A percentile compares a stretch with the other conserved stretches of the same genome.
These are phyloP conservation scores for Tylopilus sp. DNA, from an alignment of 768 basidiomycete genomes.

Conservation along the genomic window DNA sequence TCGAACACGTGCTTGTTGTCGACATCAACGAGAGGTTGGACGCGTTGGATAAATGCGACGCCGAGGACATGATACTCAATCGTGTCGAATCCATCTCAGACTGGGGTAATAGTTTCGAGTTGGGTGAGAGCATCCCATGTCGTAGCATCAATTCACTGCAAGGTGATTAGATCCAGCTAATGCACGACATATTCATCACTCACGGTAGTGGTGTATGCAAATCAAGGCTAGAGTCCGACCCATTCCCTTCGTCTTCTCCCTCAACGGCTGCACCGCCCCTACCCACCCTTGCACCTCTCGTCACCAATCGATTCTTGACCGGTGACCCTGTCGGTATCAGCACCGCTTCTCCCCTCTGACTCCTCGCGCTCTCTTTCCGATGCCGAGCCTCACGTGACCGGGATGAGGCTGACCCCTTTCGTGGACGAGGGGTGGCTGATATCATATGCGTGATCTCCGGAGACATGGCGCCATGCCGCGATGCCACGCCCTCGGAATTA, in stretches of 20 bases:
- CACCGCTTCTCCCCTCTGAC: conserved; percentile 9
- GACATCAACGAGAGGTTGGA: conserved; percentile 27
- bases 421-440: conserved; percentile 36
- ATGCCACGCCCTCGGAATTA: conserved; percentile 3
- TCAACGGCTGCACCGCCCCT: background rate
- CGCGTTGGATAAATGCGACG: conserved; percentile 26
- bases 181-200: conserved; percentile 28
- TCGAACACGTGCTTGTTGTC: conserved; percentile 23
- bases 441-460: conserved; percentile 42
- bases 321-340: conserved; percentile 11
- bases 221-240: conserved; percentile 65
- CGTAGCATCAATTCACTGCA: conserved; percentile 61
- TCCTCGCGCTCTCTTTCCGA: conserved; percentile 15
- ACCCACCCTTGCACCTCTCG: background rate
- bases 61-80: conserved; percentile 25
- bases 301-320: background rate
- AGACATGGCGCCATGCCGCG: conserved; percentile 23
- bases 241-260: conserved; percentile 35
- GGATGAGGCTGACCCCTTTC: conserved; percentile 22
- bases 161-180: background rate
- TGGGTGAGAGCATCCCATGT: conserved; percentile 62
- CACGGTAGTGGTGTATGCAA: conserved; percentile 68
- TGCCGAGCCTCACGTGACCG: conserved; percentile 22
- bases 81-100: conserved; percentile 14
- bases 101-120: conserved; percentile 56